Percentiles rank a stretch among this genome's conserved stretches.
These are phyloP conservation scores for Thalia dealbata DNA, from an alignment of 176 grass and related monocot species.

Conservation along the genomic window DNA sequence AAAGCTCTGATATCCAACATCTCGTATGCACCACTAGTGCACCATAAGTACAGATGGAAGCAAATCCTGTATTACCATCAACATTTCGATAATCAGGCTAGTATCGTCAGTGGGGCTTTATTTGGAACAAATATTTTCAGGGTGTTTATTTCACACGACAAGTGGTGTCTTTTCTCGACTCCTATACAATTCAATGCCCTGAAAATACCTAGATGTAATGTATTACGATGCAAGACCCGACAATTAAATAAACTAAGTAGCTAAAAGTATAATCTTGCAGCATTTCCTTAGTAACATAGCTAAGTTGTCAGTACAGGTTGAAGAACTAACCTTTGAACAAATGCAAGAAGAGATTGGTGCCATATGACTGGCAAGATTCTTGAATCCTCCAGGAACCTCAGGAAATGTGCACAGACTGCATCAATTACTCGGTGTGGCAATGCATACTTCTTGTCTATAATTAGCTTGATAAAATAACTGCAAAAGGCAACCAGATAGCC, in stretches of 20 bases:
- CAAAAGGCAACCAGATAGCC: constrained; percentile 1
- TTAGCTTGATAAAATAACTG: constrained; percentile 98
- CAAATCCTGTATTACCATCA: too few species aligned
- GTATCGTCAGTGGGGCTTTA: neutral
- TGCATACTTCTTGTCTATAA: constrained; percentile 97
- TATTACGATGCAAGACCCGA: neutral
- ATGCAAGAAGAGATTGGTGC: constrained; percentile 89
- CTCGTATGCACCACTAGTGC: neutral
- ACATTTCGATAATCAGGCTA: neutral
- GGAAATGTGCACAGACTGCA: constrained; percentile 77
- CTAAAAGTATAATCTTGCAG: neutral
- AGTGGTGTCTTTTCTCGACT: neutral
- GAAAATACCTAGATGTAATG: neutral
- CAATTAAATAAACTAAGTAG: neutral
- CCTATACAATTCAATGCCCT: neutral
- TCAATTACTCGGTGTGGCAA: constrained; percentile 76
- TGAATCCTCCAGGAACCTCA: constrained; percentile 61
- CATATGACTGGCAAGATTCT: constrained; percentile 92
- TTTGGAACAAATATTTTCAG: neutral
- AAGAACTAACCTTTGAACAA: constrained; percentile 72
- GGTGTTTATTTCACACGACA: neutral
- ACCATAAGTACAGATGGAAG: neutral
- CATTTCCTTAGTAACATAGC: neutral
- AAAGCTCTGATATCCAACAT: too few species aligned
- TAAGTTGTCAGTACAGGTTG: neutral